Conservation (phyloP, 2,329 filamentous ascomycete genomes). For the Trichoderma asperellum region DNA sequence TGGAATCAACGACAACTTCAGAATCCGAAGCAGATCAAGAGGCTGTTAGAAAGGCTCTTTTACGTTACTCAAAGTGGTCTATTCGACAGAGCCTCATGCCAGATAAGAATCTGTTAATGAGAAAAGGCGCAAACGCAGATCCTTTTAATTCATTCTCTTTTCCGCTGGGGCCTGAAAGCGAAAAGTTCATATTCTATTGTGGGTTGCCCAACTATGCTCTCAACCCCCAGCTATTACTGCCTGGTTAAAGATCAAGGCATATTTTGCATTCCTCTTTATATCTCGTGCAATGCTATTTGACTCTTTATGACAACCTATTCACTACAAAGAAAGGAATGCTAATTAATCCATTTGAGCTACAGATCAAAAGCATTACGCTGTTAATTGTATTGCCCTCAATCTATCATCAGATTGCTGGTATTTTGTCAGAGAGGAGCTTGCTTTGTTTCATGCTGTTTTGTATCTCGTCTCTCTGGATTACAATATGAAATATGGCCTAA, state of each 20-base stretch:
- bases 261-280: background rate
- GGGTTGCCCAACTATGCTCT: background rate
- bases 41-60: background rate
- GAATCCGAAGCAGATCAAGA: background rate
- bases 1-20: background rate
- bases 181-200: conserved; percentile 12
- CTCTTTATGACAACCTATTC: background rate
- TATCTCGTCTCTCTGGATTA: conserved; percentile 19
- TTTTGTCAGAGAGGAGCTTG: conserved; percentile 15
- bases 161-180: background rate
- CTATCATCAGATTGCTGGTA: background rate
- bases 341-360: background rate
- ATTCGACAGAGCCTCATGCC: conserved; percentile 7
- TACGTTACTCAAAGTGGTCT: background rate
- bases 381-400: conserved; percentile 15
- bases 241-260: background rate
- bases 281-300: background rate
- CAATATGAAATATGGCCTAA: conserved; percentile 11
- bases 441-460: conserved; percentile 10
- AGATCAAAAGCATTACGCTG: conserved; percentile 1
- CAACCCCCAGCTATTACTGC: background rate
- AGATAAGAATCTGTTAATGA: conserved; percentile 9
- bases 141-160: conserved; percentile 10
- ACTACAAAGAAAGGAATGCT: background rate
- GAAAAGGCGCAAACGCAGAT: background rate